Conservation (phyloP, 306 rosid genomes). For the Lotus japonicus region DNA sequence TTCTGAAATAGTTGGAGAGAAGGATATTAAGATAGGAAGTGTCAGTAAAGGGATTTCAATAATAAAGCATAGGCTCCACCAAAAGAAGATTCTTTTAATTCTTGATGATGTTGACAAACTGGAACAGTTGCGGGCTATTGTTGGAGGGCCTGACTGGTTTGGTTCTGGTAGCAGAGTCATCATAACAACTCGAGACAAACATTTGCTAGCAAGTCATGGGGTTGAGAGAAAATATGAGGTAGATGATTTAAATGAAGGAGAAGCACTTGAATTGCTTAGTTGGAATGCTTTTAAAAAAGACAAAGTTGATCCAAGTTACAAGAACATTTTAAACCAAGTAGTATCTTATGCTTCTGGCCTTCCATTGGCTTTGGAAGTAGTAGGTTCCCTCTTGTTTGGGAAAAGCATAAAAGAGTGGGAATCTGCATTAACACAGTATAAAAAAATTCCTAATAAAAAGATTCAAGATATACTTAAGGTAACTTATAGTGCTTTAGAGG, state of each 20-base stretch:
- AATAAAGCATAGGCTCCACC: background rate
- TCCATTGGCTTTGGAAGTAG: slow-evolving; percentile 21
- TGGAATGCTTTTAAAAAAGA: slow-evolving; percentile 13
- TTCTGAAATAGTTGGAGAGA: background rate
- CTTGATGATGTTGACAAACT: slow-evolving; percentile 17
- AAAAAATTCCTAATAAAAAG: background rate
- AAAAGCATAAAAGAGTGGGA: background rate
- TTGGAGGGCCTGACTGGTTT: slow-evolving; percentile 13
- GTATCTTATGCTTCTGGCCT: background rate
- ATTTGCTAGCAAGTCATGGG: background rate
- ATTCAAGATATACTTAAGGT: background rate
- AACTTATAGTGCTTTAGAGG: slow-evolving; percentile 1
- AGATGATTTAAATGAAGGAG: background rate
- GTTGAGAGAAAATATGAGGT: background rate
- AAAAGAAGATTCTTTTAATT: slow-evolving; percentile 13
- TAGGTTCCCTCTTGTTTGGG: slow-evolving; percentile 14
- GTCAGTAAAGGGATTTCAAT: background rate
- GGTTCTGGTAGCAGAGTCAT: slow-evolving; percentile 21
- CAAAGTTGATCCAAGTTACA: background rate
- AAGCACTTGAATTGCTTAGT: slow-evolving; percentile 16
- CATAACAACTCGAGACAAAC: slow-evolving; percentile 18
- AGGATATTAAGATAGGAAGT: background rate
- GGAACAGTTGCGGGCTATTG: background rate
- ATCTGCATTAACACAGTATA: background rate
- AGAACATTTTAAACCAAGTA: background rate